Conservation (phyloP, 2,329 filamentous ascomycete genomes). For the Xylariaceae sp. region DNA sequence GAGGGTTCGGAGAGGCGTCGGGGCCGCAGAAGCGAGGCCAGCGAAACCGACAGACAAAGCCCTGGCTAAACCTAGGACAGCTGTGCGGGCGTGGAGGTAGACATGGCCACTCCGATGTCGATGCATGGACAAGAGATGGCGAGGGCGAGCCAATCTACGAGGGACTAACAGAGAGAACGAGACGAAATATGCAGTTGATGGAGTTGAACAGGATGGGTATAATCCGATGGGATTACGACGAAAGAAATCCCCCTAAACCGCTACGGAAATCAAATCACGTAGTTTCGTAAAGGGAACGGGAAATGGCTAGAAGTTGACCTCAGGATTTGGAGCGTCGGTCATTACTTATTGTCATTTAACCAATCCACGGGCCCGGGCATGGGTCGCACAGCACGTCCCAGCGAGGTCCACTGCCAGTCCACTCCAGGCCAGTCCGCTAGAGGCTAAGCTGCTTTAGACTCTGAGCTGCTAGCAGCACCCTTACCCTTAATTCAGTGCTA, state of each 20-base stretch:
- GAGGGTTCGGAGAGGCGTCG: slow-evolving; percentile 22
- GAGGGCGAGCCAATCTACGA: not conserved
- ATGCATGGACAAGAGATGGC: slow-evolving; percentile 20
- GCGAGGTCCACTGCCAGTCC: no score
- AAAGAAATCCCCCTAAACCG: not conserved
- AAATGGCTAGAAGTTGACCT: not conserved
- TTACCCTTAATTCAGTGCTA: not conserved
- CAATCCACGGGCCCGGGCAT: not conserved
- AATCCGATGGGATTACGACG: not conserved
- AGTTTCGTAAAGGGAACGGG: not conserved
- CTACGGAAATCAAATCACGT: not conserved
- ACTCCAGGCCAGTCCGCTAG: no score
- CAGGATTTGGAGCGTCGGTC: not conserved
- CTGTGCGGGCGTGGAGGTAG: slow-evolving; percentile 41
- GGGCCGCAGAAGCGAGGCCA: slow-evolving; percentile 42
- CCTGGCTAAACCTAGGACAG: slow-evolving; percentile 46
- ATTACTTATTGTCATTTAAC: not conserved
- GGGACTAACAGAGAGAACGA: not conserved
- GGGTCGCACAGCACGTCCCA: not conserved
- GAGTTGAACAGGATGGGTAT: not conserved
- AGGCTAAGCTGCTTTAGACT: not conserved
- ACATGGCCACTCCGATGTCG: slow-evolving; percentile 22
- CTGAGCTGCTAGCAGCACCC: not conserved
- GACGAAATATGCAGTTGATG: not conserved
- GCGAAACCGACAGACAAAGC: slow-evolving; percentile 32